Conservation (phyloP, 495 filamentous ascomycete genomes). For the Arthonia radiata region DNA sequence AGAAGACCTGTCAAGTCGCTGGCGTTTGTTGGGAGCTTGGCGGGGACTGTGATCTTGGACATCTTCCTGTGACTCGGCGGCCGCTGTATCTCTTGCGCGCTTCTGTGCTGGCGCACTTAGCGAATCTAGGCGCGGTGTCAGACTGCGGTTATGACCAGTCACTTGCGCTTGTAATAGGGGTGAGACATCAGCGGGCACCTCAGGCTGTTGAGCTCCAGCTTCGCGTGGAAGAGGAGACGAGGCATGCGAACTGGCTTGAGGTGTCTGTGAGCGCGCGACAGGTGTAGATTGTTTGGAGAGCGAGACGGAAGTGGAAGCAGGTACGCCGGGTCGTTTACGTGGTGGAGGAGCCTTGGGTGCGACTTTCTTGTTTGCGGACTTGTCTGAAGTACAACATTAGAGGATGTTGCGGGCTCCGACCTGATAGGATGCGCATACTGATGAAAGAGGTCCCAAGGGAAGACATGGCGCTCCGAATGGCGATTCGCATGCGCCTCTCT, state of each 20-base stretch:
- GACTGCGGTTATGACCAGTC: no score
- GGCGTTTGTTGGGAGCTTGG: no score
- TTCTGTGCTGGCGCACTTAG: no score
- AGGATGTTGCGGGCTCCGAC: neutral
- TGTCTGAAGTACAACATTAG: constrained; percentile 5
- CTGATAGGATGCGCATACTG: constrained; percentile 17
- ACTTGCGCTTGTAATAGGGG: constrained; percentile 1
- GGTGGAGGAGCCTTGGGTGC: constrained; percentile 11
- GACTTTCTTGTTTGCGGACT: constrained; percentile 14
- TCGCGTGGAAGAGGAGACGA: constrained; percentile 4
- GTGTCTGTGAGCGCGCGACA: no score
- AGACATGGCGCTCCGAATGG: constrained; percentile 23
- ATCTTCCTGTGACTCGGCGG: no score
- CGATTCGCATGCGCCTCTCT: no score
- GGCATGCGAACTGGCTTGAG: constrained; percentile 8
- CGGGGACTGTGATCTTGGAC: no score
- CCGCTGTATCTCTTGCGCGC: no score
- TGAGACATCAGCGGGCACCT: constrained; percentile 4
- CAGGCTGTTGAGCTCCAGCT: constrained; percentile 3
- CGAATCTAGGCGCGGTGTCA: no score
- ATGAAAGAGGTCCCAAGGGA: constrained; percentile 32
- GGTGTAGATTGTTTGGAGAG: no score
- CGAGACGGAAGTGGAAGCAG: constrained; percentile 3
- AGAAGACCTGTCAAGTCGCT: no score
- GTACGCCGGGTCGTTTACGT: constrained; percentile 1